These are phyloP conservation scores for Pseudonitzschia multistriata DNA, from an alignment of 108 stramenopile species.

Conservation along the genomic window DNA sequence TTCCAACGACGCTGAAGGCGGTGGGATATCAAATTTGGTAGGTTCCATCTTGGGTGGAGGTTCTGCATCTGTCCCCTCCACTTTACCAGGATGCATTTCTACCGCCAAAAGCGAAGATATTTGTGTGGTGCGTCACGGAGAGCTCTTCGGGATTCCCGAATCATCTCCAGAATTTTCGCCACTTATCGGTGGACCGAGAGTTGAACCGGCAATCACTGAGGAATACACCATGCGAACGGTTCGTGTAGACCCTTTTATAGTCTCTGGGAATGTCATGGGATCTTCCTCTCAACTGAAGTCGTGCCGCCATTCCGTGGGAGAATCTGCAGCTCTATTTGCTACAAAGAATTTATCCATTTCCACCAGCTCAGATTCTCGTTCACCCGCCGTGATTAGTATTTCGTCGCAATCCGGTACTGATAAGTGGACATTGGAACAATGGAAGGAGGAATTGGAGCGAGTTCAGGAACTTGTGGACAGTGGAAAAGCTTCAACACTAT, in stretches of 20 bases:
- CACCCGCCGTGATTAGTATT: constrained; percentile 37
- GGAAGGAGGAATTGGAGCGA: constrained; percentile 66
- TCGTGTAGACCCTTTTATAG: constrained; percentile 63
- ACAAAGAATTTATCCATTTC: constrained; percentile 28
- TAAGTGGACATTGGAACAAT: constrained; percentile 44
- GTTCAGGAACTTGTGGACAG: constrained; percentile 32
- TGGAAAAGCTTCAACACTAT: constrained; percentile 46
- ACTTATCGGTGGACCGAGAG: constrained; percentile 67
- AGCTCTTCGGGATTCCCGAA: constrained; percentile 75
- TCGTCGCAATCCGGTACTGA: constrained; percentile 63
- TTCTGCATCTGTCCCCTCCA: constrained; percentile 37
- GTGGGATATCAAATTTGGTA: constrained; percentile 32
- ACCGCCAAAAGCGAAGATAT: neutral
- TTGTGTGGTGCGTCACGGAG: constrained; percentile 59
- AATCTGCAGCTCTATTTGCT: constrained; percentile 55
- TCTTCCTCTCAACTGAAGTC: constrained; percentile 35
- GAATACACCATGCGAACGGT: constrained; percentile 75
- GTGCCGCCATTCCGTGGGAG: constrained; percentile 64
- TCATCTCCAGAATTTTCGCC: constrained; percentile 76
- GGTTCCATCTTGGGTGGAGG: constrained; percentile 41
- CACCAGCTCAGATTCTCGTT: constrained; percentile 18
- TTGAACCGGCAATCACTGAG: constrained; percentile 66
- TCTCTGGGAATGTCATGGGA: constrained; percentile 53
- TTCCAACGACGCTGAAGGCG: constrained; percentile 14
- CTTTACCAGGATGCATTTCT: constrained; percentile 42